Base-by-base conservation (phyloP, 2,329 filamentous ascomycete genomes). In the Cladorrhinum sp. region DNA sequence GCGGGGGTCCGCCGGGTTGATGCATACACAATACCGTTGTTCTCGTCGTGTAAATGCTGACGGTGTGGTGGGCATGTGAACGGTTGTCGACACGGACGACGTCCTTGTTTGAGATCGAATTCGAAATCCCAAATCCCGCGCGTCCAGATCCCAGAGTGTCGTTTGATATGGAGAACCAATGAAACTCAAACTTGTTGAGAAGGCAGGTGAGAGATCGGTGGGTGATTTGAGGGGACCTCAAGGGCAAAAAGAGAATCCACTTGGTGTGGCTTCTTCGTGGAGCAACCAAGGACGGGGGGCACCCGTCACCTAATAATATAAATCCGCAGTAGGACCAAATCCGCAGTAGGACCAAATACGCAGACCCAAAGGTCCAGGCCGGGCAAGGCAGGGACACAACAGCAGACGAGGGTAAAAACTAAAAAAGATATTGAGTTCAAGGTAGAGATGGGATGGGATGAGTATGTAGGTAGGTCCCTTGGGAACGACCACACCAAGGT, bases 1-100 rank as follows among this genome's bases (percentile, higher is more conserved):
- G 25, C 22, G 13, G 53, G 50, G 58, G 50, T n/a, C 25, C 25
- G 50, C 41, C 36, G 53, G 24, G 50, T 53, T 16, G 62, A 32
- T 50, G 61, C 62, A 64, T 57, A 45, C 57, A 64, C 62, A 58
- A 53, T 45, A 45, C 41, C 41, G 41, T 45, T 45, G 41, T 45
- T 45, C 5, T 18, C 20, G 7, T 45, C 20, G 41, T 18, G 41
- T 45, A 18, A 22, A 45, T 64, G 58, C 25, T 38, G 50, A 52
- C 57, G 56, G 55, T 23, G 56, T n/a, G 49, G 25, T 38, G 36
- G 18, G 61, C 59, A 65, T 66, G 53, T 55, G 53, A 57, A 54
- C 29, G 32, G 57, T 24, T 12, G 8, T 45, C n/a, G 41, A 45
- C 41, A 45, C 18, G 16, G 16, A 7, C n/a, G 41, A 18, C 16